phyloP scores from a whole-genome alignment of 345 rosid genomes.

The Anastatica hierochuntica region DNA sequence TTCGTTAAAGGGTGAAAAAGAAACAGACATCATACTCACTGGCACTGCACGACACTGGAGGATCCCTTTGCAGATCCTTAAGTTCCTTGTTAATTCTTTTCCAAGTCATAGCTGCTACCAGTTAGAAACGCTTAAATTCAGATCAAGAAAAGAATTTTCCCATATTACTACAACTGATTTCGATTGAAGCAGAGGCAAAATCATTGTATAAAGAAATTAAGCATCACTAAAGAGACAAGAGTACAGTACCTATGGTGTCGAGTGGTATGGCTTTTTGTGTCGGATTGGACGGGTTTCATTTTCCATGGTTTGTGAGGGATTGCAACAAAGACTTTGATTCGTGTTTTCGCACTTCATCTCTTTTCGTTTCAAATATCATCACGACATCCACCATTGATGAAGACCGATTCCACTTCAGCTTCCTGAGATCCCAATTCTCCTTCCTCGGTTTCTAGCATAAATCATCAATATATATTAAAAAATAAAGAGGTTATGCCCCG shows the following conservation, averaged over 20 bases:
- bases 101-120: conserved; percentile 34
- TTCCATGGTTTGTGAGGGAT: background rate
- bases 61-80: conserved; percentile 64
- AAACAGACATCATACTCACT: no score
- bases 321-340: no score
- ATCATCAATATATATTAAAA: no score
- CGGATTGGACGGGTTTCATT: conserved; percentile 15
- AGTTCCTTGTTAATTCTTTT: conserved; percentile 65
- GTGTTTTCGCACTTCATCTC: no score
- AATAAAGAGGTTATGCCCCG: conserved; percentile 42
- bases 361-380: no score
- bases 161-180: background rate
- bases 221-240: conserved; percentile 9
- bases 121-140: no score
- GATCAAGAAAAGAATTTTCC: background rate
- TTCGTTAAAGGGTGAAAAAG: no score
- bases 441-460: no score
- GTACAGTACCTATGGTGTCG: conserved; percentile 5
- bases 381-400: no score
- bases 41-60: conserved; percentile 73
- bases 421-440: no score
- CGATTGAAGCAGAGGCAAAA: background rate
- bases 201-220: background rate
- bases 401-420: no score
- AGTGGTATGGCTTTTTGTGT: background rate